phyloP scores from a whole-genome alignment of 164 flowering plant species.

The Taxillus chinensis region DNA sequence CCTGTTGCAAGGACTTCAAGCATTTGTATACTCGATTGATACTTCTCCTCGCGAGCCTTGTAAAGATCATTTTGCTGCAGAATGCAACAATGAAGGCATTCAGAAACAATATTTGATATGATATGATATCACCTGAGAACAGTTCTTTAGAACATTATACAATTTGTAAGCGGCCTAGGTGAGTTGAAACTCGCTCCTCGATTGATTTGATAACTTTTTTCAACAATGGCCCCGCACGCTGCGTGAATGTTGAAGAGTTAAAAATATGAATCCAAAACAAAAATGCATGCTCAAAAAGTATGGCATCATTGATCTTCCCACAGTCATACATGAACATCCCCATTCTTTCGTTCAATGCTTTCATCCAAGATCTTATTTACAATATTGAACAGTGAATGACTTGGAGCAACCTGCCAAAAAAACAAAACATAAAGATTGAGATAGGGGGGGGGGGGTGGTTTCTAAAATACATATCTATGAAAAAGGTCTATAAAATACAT shows the following conservation, averaged over 20 bases:
- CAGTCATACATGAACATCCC: conserved; percentile 28
- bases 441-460: not conserved
- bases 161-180: conserved; percentile 54
- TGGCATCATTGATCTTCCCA: conserved; percentile 7
- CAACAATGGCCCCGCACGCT: conserved; percentile 59
- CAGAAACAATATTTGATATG: not conserved
- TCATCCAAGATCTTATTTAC: conserved; percentile 60
- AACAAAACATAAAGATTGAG: conserved; percentile 5
- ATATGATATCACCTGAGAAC: not conserved
- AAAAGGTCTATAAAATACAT: not conserved
- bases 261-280: not conserved
- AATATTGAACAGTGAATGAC: conserved; percentile 54
- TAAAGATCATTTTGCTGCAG: conserved; percentile 69
- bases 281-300: conserved; percentile 3
- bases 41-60: conserved; percentile 75
- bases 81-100: conserved; percentile 7
- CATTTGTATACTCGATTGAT: conserved; percentile 47
- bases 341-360: conserved; percentile 60
- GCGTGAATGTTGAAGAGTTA: conserved; percentile 8
- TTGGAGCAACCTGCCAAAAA: conserved; percentile 59
- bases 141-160: conserved; percentile 23
- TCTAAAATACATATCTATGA: not conserved
- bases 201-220: conserved; percentile 63
- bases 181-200: conserved; percentile 62
- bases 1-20: conserved; percentile 83